These are phyloP conservation scores for Viscum album DNA, from an alignment of 177 flowering plant genomes.

Conservation along the genomic window DNA sequence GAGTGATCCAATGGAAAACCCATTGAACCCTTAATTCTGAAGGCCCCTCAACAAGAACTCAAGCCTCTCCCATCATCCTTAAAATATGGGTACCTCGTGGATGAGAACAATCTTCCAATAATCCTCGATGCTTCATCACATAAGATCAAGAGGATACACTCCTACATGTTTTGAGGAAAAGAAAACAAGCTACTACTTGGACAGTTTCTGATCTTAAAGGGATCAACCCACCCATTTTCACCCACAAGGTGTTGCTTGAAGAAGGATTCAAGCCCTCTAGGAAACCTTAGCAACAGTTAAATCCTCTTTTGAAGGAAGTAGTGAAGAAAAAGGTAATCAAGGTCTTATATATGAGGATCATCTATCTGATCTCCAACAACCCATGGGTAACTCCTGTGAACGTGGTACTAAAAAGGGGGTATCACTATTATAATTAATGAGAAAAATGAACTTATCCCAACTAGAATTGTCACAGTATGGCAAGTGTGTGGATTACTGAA, in stretches of 20 bases:
- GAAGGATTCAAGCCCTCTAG: too few species aligned
- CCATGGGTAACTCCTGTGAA: too few species aligned
- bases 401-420: too few species aligned
- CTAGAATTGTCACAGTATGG: too few species aligned
- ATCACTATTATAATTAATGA: too few species aligned
- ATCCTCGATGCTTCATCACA: background rate
- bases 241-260: background rate
- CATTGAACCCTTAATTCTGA: background rate
- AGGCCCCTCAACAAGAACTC: background rate
- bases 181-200: background rate
- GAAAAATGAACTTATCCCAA: too few species aligned
- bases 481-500: too few species aligned
- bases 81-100: background rate
- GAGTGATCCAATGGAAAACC: background rate
- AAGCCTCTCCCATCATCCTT: background rate
- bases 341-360: too few species aligned
- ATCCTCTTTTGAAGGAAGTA: too few species aligned
- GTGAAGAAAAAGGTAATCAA: too few species aligned
- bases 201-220: background rate
- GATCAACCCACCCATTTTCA: background rate
- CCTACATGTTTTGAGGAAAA: background rate
- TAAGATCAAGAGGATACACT: background rate
- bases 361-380: too few species aligned
- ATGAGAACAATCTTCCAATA: background rate
- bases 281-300: too few species aligned